Base-by-base conservation (phyloP, 768 basidiomycete species). In the Kwoniella europaea region DNA sequence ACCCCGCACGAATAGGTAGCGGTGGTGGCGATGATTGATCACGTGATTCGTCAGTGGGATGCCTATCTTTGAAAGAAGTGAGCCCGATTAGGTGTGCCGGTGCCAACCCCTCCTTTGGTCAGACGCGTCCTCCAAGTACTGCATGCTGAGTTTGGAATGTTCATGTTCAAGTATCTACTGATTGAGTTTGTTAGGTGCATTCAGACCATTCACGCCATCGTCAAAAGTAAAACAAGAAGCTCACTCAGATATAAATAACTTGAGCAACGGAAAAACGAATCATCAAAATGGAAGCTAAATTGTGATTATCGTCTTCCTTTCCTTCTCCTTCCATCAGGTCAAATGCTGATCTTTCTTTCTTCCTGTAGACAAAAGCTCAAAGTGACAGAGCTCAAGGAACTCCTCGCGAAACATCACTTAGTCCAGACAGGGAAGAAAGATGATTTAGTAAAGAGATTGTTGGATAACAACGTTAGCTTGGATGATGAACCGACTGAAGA, bases 371-470 rank as follows among this genome's bases (percentile, higher is more conserved):
- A 81, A 68, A 81, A 79, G 46, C 75, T 81, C 41, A 81, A 79
- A 57, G 80, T 81, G 3, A 66, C 78, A 12, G 80, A 81, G 57
- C 74, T 81, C 43, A 81, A 81, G 60, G 80, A 79, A 42, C 46
- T 81, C 46, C 69, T 79, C 15, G 71, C 73, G 3, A 81, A 81
- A 58, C 74, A 81, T 50, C 56, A 68, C 57, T 62, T 81, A 13
- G 55, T 68, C 15, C 74, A 76, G 46, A 75, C 76, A 3, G 80
- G 80, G 3, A 81, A 81, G 72, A 81, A 81, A 56, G 80, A 79
- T 29, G 80, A 81, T 52, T 61, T 81, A 18, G 60, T 81, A 54
- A 79, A 81, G 64, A 71, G 80, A 16, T 66, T 81, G 27, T 13
- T 79, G 65, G 78, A 80, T 24, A 75, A 78, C 44, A 74, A 74